Percentiles rank a stretch among this genome's conserved stretches.
These are phyloP conservation scores for Fusarium fracticaudum DNA, from an alignment of 2,329 filamentous ascomycete species.

Conservation along the genomic window DNA sequence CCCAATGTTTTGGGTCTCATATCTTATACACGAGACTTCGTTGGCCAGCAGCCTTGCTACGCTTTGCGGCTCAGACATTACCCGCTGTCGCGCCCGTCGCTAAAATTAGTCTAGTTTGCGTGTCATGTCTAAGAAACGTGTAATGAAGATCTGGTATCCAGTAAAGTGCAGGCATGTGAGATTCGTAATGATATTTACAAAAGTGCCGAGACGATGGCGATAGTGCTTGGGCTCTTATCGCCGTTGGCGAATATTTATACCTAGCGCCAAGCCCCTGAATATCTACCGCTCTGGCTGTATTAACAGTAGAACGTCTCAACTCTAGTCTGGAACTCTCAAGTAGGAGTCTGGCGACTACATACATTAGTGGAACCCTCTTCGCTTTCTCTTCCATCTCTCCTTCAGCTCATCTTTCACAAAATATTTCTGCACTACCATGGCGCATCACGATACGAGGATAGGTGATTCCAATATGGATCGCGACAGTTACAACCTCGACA, in stretches of 20 bases:
- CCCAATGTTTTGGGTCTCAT: neutral
- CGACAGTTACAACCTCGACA: conserved; percentile 14
- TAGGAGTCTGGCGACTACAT: neutral
- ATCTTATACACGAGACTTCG: neutral
- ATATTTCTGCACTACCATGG: neutral
- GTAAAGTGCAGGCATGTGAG: neutral
- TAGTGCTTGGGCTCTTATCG: conserved; percentile 2
- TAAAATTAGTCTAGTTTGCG: conserved; percentile 17
- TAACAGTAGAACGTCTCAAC: neutral
- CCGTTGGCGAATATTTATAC: conserved; percentile 5
- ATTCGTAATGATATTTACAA: conserved; percentile 10
- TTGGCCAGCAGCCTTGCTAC: neutral
- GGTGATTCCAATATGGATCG: neutral
- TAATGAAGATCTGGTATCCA: conserved; percentile 17
- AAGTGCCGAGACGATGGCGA: neutral
- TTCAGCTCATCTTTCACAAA: neutral
- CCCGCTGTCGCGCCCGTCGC: neutral
- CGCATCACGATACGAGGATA: neutral
- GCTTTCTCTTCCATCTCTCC: neutral
- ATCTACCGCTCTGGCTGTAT: neutral
- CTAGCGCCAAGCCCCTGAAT: conserved; percentile 1
- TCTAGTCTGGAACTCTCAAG: neutral
- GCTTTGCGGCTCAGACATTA: conserved; percentile 6
- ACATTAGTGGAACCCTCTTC: neutral
- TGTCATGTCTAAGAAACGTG: neutral